Conservation (phyloP, 176 grass and related monocot genomes). For the Dendrocalamus sinicus region DNA sequence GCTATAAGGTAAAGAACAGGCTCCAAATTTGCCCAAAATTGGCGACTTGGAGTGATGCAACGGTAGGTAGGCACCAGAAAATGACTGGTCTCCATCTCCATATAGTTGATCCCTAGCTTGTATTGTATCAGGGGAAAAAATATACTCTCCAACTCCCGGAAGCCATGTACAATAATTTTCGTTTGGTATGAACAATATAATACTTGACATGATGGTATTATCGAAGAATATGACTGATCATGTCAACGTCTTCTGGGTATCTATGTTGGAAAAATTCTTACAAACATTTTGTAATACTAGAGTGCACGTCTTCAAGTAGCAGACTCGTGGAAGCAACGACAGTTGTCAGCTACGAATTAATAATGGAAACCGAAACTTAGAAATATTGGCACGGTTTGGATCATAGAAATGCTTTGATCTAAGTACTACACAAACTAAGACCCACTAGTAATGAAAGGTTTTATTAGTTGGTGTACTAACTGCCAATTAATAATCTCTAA, state of each 20-base stretch:
- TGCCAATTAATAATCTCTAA: conserved; percentile 8
- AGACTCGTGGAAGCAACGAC: neutral
- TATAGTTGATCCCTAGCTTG: too few species aligned
- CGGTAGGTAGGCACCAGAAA: conserved; percentile 53
- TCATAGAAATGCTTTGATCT: conserved; percentile 13
- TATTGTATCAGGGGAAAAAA: neutral
- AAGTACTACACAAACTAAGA: neutral
- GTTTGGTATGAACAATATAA: neutral
- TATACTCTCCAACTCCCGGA: neutral
- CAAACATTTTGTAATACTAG: neutral
- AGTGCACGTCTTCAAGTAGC: conserved; percentile 8
- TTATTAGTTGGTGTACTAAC: neutral
- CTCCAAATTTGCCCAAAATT: conserved; percentile 38
- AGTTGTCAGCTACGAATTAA: neutral
- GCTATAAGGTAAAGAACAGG: too few species aligned
- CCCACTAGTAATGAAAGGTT: neutral
- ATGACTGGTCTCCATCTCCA: conserved; percentile 8
- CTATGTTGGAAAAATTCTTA: neutral
- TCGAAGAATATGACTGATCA: neutral
- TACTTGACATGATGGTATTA: neutral
- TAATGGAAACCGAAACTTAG: neutral
- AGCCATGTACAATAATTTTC: conserved; percentile 14
- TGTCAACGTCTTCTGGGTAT: neutral
- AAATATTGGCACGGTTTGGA: neutral
- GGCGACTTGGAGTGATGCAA: conserved; percentile 31